Base-by-base conservation (phyloP, 1,139 yeast species). In the Citeromyces siamensis region DNA sequence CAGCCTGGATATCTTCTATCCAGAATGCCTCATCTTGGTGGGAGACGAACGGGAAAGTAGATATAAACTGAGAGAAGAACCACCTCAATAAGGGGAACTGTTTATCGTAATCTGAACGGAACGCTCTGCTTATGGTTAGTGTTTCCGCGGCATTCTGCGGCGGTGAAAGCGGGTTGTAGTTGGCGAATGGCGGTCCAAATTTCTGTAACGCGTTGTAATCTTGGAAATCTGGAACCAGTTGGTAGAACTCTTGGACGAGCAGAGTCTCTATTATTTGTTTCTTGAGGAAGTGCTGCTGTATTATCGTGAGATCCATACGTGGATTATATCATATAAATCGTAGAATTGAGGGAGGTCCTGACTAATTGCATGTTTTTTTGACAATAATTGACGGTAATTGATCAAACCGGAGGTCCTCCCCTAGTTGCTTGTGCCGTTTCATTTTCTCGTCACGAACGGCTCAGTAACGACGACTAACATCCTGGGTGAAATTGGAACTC, bases 251-350 rank as follows among this genome's bases (percentile, higher is more conserved):
- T 6, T 66, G 54, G 19, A 67, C 64, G 28, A 86, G 57, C 48
- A 82, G 71, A 12, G 68, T 61, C 44, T 75, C 71, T 23, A 88
- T 59, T 27, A 88, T 63, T 55, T 81, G 86, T 48, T 93, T 74
- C 57, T 88, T 88, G 40, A 88, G 65, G 53, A 82, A 83, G 49
- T 88, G 96, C 55, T 84, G 94, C 51, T 83, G 80, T 4, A 31
- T 17, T 12, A 5, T 14, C 7, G 16, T 6, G 3, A 31, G 19
- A 27, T 27, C n/a, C 31, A 27, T 8, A 27, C 9, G 8, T 10
- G n/a, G 13, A 7, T 19, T 21, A 16, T 13, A 14, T 9, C 13
- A 23, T 13, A 14, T 32, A 33, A n/a, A 10, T 3, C 27, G 27
- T 4, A 10, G 27, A 22, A 22, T 12, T 12, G 27, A 22, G 27